These are phyloP conservation scores for Pisolithus albus DNA, from an alignment of 768 basidiomycete genomes.

Conservation along the genomic window DNA sequence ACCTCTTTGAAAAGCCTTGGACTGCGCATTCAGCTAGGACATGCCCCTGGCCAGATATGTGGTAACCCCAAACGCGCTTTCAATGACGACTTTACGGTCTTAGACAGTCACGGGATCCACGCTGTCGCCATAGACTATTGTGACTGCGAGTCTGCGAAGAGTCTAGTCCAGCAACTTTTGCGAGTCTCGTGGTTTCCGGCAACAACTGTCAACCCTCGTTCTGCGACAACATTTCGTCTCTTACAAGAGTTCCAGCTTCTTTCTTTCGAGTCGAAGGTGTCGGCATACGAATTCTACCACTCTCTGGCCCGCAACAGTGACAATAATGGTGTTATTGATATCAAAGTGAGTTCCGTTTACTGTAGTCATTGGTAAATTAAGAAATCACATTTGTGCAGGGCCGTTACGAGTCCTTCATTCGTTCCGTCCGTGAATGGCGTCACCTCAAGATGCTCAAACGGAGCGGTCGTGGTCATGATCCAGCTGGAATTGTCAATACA, in stretches of 20 bases:
- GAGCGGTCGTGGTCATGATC: conserved; percentile 6
- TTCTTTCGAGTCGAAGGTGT: conserved; percentile 27
- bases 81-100: too few relatives aligned
- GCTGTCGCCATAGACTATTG: conserved; percentile 25
- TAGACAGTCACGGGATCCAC: conserved; percentile 17
- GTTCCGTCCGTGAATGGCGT: conserved; percentile 5
- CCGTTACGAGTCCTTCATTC: conserved; percentile 8
- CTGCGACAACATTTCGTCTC: conserved; percentile 25
- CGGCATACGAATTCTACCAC: conserved; percentile 28
- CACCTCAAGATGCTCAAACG: conserved; percentile 11
- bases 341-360: conserved; percentile 8
- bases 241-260: conserved; percentile 28
- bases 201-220: conserved; percentile 19
- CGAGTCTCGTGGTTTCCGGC: conserved; percentile 25
- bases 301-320: conserved; percentile 20
- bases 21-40: too few relatives aligned
- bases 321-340: conserved; percentile 20
- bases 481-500: neutral
- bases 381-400: conserved; percentile 2
- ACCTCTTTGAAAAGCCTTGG: too few relatives aligned
- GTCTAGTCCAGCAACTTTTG: conserved; percentile 26
- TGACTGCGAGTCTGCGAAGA: conserved; percentile 17
- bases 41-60: too few relatives aligned
- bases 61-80: too few relatives aligned
- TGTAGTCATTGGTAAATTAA: neutral